A percentile compares a stretch with the other conserved stretches of the same genome.
phyloP scores from a whole-genome alignment of 2,329 filamentous ascomycete species.

The Epichloe scottii region DNA sequence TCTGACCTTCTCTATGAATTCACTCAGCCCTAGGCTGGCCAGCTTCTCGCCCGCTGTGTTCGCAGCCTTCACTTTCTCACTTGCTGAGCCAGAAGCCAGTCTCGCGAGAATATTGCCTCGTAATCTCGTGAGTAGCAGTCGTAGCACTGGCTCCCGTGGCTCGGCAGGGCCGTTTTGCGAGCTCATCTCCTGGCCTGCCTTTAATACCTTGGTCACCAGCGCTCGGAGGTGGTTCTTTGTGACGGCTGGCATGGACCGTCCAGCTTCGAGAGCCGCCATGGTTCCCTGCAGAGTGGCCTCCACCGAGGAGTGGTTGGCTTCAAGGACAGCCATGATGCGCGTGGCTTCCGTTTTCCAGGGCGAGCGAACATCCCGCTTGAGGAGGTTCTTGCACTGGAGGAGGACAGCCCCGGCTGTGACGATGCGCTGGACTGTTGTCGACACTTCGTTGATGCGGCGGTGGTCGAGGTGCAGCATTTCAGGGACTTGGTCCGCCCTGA shows the following conservation, averaged over 20 bases:
- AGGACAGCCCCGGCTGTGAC: constrained; percentile 63
- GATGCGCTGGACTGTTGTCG: constrained; percentile 37
- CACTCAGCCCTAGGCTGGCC: constrained; percentile 55
- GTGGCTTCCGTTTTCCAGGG: constrained; percentile 65
- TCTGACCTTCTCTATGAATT: constrained; percentile 58
- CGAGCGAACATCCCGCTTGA: constrained; percentile 67
- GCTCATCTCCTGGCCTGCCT: constrained; percentile 35
- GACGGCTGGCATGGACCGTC: constrained; percentile 50
- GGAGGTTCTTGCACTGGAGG: constrained; percentile 68
- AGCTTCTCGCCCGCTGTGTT: constrained; percentile 58
- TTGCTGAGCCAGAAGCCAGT: constrained; percentile 52
- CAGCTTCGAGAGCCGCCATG: constrained; percentile 50
- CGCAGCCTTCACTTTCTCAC: constrained; percentile 57
- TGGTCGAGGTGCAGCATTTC: constrained; percentile 63
- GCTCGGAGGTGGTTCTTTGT: constrained; percentile 47
- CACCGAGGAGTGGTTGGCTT: constrained; percentile 36
- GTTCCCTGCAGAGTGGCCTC: constrained; percentile 46
- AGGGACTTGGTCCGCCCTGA: constrained; percentile 45
- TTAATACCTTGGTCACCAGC: constrained; percentile 43
- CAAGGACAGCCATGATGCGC: constrained; percentile 58
- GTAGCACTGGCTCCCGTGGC: constrained; percentile 44
- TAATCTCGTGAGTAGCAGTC: constrained; percentile 55
- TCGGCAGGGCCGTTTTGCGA: constrained; percentile 21
- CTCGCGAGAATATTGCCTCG: constrained; percentile 53
- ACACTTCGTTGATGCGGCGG: constrained; percentile 41